Evolutionary conservation across 2,329 filamentous ascomycete genomes (phyloP), one percentile per base, ranked within the genome.

Genomic region (Neoscytalidium dimidiatum): DNA sequence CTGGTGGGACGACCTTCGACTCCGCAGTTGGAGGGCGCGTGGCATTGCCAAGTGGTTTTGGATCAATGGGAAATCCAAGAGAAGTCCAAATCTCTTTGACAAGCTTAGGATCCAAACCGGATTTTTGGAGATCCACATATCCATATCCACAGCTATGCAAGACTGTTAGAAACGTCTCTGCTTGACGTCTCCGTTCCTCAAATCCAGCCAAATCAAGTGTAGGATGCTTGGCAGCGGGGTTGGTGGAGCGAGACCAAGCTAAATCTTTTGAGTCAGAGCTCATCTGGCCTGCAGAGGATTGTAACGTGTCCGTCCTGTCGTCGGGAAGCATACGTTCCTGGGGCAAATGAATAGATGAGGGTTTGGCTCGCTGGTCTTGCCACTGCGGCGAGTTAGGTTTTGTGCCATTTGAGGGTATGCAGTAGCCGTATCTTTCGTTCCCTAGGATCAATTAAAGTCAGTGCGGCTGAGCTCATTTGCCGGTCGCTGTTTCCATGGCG

Each of bases 141-240:
- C 90, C 84, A 72, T 89, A 96, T 21, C 87, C 86, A 65, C 96
- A 87, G 56, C 92, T 90, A 66, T 91, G 81, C 46, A 65, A 26
- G 43, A 75, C 72, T 62, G 81, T 73, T 66, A 84, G 71, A 35
- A 80, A 67, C 35, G 70, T 68, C 29, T 81, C 68, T 51, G 79
- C 79, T 38, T 74, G 67, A 19, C 38, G 41, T 35, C 26, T 60
- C 33, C 26, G 23, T n/a, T 28, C 33, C 19, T 64, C 56, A 23
- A 60, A 60, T 19, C 33, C 41, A 13, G n/a, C 19, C 19, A 19
- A 21, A 17, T 60, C 41, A 7, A 46, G 35, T 4, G n/a, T 19
- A 23, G 21, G n/a, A 8, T 19, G 28, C 28, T 60, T 28, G 11
- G 9, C 26, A 6, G 56, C 4, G 46, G 41, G 4, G 4, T 60